phyloP scores from a whole-genome alignment of 176 grass and related monocot species.

The Oryza nivara region DNA sequence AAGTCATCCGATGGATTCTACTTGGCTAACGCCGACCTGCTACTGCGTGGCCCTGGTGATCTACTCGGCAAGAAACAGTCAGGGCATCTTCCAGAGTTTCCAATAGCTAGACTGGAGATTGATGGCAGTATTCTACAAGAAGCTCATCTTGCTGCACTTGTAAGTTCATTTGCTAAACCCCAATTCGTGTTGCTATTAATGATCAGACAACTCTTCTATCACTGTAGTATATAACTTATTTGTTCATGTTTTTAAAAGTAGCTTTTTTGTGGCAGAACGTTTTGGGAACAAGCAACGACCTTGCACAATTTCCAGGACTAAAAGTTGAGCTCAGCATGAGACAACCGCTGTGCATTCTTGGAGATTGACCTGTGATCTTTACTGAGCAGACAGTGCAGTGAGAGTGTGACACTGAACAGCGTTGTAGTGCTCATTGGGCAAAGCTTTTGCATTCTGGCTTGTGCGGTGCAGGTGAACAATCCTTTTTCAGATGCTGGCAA shows the following conservation, averaged over 20 bases:
- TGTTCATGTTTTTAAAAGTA: slow-evolving; percentile 4
- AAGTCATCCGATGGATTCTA: slow-evolving; percentile 87
- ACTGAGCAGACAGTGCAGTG: neutral
- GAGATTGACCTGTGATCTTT: slow-evolving; percentile 52
- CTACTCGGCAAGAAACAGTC: slow-evolving; percentile 93
- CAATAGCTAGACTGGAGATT: slow-evolving; percentile 89
- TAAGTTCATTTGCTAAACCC: slow-evolving; percentile 35
- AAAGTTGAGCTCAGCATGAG: slow-evolving; percentile 97
- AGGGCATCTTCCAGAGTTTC: slow-evolving; percentile 94
- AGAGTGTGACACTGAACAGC: neutral
- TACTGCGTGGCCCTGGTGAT: slow-evolving; percentile 85
- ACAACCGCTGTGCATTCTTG: slow-evolving; percentile 88
- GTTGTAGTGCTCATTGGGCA: neutral
- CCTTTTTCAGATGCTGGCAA: neutral
- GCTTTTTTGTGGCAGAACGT: slow-evolving; percentile 66
- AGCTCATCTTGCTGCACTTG: slow-evolving; percentile 80
- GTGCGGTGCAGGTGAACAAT: neutral
- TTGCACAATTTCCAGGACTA: slow-evolving; percentile 60
- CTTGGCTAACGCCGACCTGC: slow-evolving; percentile 78
- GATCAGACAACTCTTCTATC: neutral
- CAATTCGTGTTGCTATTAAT: neutral
- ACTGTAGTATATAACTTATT: neutral
- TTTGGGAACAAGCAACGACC: slow-evolving; percentile 72
- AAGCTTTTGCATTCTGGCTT: neutral
- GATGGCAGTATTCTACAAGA: slow-evolving; percentile 89